Evolutionary conservation across 257 asterid genomes (phyloP).

Genomic region (Cordia subcordata): DNA sequence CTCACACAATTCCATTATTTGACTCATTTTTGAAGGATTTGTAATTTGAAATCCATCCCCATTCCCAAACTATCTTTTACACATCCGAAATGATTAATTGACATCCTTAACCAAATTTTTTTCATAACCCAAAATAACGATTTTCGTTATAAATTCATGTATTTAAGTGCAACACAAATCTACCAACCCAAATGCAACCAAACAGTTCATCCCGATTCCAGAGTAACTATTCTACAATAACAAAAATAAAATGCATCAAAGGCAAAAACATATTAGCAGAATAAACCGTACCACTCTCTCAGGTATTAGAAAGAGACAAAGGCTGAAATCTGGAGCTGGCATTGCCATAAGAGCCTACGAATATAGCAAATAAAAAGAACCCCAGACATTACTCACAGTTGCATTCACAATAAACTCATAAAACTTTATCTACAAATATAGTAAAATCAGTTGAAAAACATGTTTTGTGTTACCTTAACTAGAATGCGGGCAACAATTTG

Average conservation of each 20-base stretch:
- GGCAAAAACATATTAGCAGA: neutral
- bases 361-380: neutral
- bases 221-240: neutral
- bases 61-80: too few species aligned
- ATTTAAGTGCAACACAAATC: too few species aligned
- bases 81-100: too few species aligned
- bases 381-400: neutral
- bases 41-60: too few species aligned
- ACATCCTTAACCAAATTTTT: too few species aligned
- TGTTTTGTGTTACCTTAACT: slow-evolving; percentile 53
- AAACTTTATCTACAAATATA: neutral
- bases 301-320: slow-evolving; percentile 80
- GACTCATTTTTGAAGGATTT: too few species aligned
- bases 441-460: neutral
- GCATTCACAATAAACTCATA: too few species aligned
- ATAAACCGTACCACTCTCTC: slow-evolving; percentile 72
- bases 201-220: too few species aligned
- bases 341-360: slow-evolving; percentile 90
- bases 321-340: slow-evolving; percentile 95
- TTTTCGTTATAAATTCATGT: too few species aligned
- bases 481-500: slow-evolving; percentile 90
- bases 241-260: neutral
- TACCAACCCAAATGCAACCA: too few species aligned
- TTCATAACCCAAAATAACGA: too few species aligned
- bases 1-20: too few species aligned